Percentiles rank a stretch among this genome's conserved stretches.
phyloP scores from a whole-genome alignment of 2,329 filamentous ascomycete genomes.

The Byssochlamys sp. region DNA sequence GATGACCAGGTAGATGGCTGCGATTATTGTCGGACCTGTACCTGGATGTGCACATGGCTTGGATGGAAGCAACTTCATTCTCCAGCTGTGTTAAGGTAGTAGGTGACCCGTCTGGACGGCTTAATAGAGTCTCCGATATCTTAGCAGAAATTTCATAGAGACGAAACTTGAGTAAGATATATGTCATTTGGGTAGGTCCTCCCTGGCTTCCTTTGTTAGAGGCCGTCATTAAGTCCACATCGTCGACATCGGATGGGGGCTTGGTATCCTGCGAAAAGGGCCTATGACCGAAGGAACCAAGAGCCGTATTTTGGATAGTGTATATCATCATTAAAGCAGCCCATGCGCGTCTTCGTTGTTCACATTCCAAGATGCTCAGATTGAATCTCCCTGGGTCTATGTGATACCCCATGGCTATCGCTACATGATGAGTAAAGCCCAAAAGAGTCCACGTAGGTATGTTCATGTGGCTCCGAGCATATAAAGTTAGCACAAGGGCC shows the following conservation, averaged over 20 bases:
- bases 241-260: constrained; percentile 28
- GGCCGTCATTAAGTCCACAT: constrained; percentile 23
- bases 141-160: constrained; percentile 28
- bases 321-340: constrained; percentile 33
- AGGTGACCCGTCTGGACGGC: constrained; percentile 13
- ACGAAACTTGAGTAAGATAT: constrained; percentile 29
- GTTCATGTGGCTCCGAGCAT: constrained; percentile 28
- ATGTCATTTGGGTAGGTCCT: constrained; percentile 34
- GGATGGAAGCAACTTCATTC: constrained; percentile 21
- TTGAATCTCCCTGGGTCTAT: constrained; percentile 30
- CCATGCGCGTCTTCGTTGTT: constrained; percentile 33
- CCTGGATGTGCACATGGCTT: constrained; percentile 20
- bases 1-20: constrained; percentile 21
- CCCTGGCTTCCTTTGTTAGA: constrained; percentile 10
- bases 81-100: constrained; percentile 17
- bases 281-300: constrained; percentile 26
- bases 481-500: constrained; percentile 30
- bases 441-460: constrained; percentile 31
- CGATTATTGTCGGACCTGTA: constrained; percentile 17
- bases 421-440: constrained; percentile 31
- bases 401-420: constrained; percentile 35
- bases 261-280: constrained; percentile 20
- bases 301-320: constrained; percentile 28
- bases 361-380: constrained; percentile 26
- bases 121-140: constrained; percentile 27